Base-by-base conservation (phyloP, 345 rosid species). In the Capsella bursapastoris region DNA sequence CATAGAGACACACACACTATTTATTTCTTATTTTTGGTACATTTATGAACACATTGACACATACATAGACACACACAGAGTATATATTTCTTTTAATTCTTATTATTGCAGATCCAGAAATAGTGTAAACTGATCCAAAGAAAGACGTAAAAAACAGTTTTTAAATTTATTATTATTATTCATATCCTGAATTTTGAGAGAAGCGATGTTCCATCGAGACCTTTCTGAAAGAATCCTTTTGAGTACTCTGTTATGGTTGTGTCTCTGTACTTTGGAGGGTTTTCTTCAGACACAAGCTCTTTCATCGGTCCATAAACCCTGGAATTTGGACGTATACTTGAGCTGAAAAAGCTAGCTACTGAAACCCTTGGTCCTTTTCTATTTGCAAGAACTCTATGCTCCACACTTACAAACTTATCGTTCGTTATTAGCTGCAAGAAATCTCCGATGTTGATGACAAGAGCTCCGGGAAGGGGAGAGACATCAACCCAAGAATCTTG, bases 271-370 rank as follows among this genome's bases (percentile, higher is more conserved):
- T 68, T 69, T 10, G 83, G 82, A 55, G 82, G 88, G 68, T 78
- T 83, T n/a, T 75, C 84, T 31, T 79, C 78, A 0, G 85, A 81
- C 57, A 77, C 15, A 49, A 80, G 68, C 66, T 85, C 88, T 51
- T 77, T 78, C n/a, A 83, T 75, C 4, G 88, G 85, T 40, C 88
- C 83, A 66, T 79, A 81, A 18, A 60, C 4, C 64, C 27, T 74
- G 7, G 65, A 35, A 7, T 14, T 65, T 3, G 38, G 32, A 16
- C n/a, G 37, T 15, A 43, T 3, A 29, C 63, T 43, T 53, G 64
- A 27, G 62, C 63, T 74, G 28, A 83, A 78, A 66, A 86, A 86
- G 73, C 77, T 51, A 0, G 85, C 84, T 60, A 83, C 77, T 14
- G 87, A 86, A 9, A 86, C 56, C 72, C 82, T 79, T 8, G 81